Conservation (phyloP, 1,284 basidiomycete genomes). For the Heterobasidion irregulare region DNA sequence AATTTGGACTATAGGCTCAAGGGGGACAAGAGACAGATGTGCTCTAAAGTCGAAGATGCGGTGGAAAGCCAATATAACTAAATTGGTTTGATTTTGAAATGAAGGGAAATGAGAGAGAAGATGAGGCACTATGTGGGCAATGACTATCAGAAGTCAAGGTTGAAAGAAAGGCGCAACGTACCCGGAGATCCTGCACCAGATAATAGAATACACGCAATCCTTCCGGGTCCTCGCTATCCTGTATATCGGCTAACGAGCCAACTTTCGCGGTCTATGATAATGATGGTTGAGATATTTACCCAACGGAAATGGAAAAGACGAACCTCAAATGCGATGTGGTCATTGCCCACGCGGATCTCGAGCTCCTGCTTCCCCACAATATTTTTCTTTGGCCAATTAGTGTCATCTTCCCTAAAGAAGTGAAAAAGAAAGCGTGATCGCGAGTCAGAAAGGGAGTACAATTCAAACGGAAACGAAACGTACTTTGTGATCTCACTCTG, state of each 20-base stretch:
- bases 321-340: constrained; percentile 97
- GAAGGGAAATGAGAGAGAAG: constrained; percentile 93
- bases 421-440: neutral
- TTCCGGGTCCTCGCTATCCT: constrained; percentile 96
- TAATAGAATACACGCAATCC: constrained; percentile 99
- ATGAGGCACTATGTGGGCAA: constrained; percentile 75
- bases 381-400: constrained; percentile 98
- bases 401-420: constrained; percentile 83
- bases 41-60: neutral
- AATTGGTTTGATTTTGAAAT: constrained; percentile 99
- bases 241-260: constrained; percentile 92
- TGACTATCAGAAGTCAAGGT: constrained; percentile 1
- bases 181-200: constrained; percentile 95
- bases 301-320: constrained; percentile 18
- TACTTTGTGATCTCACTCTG: constrained; percentile 94
- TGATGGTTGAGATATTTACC: neutral
- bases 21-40: neutral
- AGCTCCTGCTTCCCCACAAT: constrained; percentile 97
- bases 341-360: constrained; percentile 89
- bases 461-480: constrained; percentile 16
- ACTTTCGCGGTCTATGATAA: constrained; percentile 87
- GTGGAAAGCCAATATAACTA: constrained; percentile 29
- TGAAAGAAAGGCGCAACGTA: constrained; percentile 22
- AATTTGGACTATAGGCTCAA: neutral
- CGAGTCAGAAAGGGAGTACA: neutral